Evolutionary conservation across 2,329 filamentous ascomycete genomes (phyloP), one percentile per base, ranked within the genome.

Genomic region (Trichoderma pleuroti): DNA sequence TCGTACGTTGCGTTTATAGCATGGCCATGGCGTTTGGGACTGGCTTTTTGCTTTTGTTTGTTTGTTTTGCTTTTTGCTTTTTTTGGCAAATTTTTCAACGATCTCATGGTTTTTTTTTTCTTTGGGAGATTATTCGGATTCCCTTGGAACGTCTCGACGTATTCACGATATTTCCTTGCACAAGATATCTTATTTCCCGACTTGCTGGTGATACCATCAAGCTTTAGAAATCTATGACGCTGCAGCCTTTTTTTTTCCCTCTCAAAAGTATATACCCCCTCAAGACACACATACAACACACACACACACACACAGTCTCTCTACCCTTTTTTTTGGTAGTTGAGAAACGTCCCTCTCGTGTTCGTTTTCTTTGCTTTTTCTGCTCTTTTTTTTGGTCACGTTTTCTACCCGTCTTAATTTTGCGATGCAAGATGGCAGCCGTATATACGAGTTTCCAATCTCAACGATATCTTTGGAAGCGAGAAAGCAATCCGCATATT

Each of bases 151-250:
- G 69, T 67, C 68, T 71, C 65, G 69, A 73, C 62, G 72, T 63
- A 42, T 72, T 71, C 66, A 73, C 56, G 68, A 72, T 54, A 60
- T 62, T 63, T 70, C 56, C 28, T 66, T 60, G 62, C 54, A 49
- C 52, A 52, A 68, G 66, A 60, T 68, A 28, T 61, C 39, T 30
- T 42, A 49, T 49, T 59, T 61, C 46, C 57, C 66, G 66, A 52
- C 39, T 52, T 52, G 42, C 12, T 52, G 66, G 39, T 34, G 56
- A 7, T 46, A 36, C 34, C 39, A 68, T 60, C 52, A 49, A 59
- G 28, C 28, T 54, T 39, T 60, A 59, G 46, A 56, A 56, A 54
- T 63, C 59, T 54, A 70, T 36, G 59, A 70, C 32, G 24, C 46
- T 70, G 46, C 67, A 70, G 21, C 26, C 36, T 46, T 52, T 42